Percentiles rank a stretch among this genome's conserved stretches.
phyloP scores from a whole-genome alignment of 768 basidiomycete species.

The Hypholoma fasciculare region DNA sequence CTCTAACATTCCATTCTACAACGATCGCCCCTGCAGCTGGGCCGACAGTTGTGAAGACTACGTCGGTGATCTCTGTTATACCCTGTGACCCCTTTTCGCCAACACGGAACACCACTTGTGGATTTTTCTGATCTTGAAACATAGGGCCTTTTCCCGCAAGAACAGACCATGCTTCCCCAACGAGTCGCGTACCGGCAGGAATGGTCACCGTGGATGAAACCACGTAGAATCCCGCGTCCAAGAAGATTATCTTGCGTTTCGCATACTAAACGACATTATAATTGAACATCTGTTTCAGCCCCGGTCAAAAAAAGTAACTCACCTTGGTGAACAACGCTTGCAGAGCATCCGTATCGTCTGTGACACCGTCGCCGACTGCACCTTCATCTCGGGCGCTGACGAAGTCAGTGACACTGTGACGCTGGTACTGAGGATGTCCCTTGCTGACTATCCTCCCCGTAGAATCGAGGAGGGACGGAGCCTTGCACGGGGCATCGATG shows the following conservation, averaged over 20 bases:
- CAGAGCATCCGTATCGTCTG: conserved; percentile 75
- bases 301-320: neutral
- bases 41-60: conserved; percentile 61
- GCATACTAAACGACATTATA: conserved; percentile 46
- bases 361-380: conserved; percentile 71
- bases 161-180: conserved; percentile 63
- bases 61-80: conserved; percentile 60
- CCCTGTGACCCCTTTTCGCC: conserved; percentile 53
- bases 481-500: conserved; percentile 50
- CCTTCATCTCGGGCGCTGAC: conserved; percentile 72
- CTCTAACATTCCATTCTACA: conserved; percentile 66
- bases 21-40: conserved; percentile 65
- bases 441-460: conserved; percentile 62
- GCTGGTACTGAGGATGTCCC: conserved; percentile 65
- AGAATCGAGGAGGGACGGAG: conserved; percentile 51
- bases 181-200: conserved; percentile 57
- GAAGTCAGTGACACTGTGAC: conserved; percentile 61
- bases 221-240: conserved; percentile 69
- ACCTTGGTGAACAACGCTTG: conserved; percentile 60
- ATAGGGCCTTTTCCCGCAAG: conserved; percentile 49
- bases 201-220: conserved; percentile 56
- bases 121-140: conserved; percentile 47
- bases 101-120: conserved; percentile 46
- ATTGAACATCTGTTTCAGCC: neutral
- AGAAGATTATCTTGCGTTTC: conserved; percentile 79